Percentiles rank a stretch among this genome's conserved stretches.
phyloP scores from a whole-genome alignment of 1,139 yeast species.

The Wickerhamiella infanticola region DNA sequence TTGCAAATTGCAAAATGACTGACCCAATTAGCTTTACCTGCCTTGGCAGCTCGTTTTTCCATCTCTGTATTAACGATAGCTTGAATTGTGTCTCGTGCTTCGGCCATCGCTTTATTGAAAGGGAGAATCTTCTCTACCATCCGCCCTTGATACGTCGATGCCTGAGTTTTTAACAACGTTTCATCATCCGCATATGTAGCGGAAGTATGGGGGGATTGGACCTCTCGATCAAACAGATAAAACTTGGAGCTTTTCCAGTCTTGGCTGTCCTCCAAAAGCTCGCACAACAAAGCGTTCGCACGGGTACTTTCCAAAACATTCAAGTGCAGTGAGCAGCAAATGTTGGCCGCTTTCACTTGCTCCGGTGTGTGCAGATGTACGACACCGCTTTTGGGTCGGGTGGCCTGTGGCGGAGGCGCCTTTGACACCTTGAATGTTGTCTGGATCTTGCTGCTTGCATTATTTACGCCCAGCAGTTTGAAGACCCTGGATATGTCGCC shows the following conservation, averaged over 20 bases:
- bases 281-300: slow-evolving; percentile 31
- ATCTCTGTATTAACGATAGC: slow-evolving; percentile 28
- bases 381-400: slow-evolving; percentile 1
- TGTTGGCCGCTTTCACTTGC: slow-evolving; percentile 27
- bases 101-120: slow-evolving; percentile 29
- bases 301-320: slow-evolving; percentile 37
- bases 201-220: slow-evolving; percentile 38
- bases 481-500: slow-evolving; percentile 20
- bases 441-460: slow-evolving; percentile 10
- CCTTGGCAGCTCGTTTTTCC: slow-evolving; percentile 21
- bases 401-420: slow-evolving; percentile 2
- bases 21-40: slow-evolving; percentile 27
- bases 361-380: slow-evolving; percentile 18
- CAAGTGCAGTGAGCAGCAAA: slow-evolving; percentile 36
- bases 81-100: slow-evolving; percentile 31
- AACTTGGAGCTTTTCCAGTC: slow-evolving; percentile 30
- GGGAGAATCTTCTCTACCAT: slow-evolving; percentile 15
- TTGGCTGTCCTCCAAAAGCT: slow-evolving; percentile 29
- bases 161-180: slow-evolving; percentile 5
- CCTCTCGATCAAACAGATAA: slow-evolving; percentile 43
- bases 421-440: slow-evolving; percentile 13
- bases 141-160: slow-evolving; percentile 30
- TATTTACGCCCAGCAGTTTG: slow-evolving; percentile 15
- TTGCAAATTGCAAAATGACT: slow-evolving; percentile 43
- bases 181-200: slow-evolving; percentile 27